Conservation (phyloP, 2,329 filamentous ascomycete species). For the Leptographium lundbergii region DNA sequence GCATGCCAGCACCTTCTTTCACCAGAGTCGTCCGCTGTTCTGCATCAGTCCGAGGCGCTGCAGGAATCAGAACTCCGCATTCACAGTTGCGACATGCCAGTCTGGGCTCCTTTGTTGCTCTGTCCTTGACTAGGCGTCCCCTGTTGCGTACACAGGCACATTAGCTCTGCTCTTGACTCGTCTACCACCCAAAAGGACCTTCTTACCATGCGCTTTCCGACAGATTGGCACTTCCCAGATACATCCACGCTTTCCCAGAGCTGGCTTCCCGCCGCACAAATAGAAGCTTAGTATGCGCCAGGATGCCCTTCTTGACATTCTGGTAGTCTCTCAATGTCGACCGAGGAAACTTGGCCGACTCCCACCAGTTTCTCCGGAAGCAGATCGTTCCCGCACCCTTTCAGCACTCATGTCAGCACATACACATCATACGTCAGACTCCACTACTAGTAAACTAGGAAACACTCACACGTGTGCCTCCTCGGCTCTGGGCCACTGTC, state of each 20-base stretch:
- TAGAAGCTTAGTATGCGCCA: slow-evolving; percentile 81
- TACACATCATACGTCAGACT: neutral
- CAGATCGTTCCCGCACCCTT: slow-evolving; percentile 74
- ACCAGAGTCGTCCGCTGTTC: neutral
- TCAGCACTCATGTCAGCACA: neutral
- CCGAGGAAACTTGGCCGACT: slow-evolving; percentile 55
- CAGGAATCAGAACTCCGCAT: slow-evolving; percentile 69
- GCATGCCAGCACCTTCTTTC: slow-evolving; percentile 8
- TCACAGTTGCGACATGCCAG: slow-evolving; percentile 90
- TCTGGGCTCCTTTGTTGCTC: slow-evolving; percentile 52
- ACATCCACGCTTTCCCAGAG: slow-evolving; percentile 45
- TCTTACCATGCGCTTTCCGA: slow-evolving; percentile 85
- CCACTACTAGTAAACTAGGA: neutral
- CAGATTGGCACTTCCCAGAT: slow-evolving; percentile 82
- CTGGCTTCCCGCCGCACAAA: slow-evolving; percentile 26
- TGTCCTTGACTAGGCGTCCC: slow-evolving; percentile 67
- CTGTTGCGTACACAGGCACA: slow-evolving; percentile 25
- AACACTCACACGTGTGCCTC: slow-evolving; percentile 41
- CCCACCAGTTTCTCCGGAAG: slow-evolving; percentile 61
- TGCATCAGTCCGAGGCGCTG: neutral
- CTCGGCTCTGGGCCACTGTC: slow-evolving; percentile 54
- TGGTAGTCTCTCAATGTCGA: slow-evolving; percentile 62
- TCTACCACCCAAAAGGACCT: neutral
- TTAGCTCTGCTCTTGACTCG: neutral
- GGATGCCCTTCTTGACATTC: slow-evolving; percentile 54